phyloP scores from a whole-genome alignment of 345 rosid species.

The Rubroshorea leprosula region DNA sequence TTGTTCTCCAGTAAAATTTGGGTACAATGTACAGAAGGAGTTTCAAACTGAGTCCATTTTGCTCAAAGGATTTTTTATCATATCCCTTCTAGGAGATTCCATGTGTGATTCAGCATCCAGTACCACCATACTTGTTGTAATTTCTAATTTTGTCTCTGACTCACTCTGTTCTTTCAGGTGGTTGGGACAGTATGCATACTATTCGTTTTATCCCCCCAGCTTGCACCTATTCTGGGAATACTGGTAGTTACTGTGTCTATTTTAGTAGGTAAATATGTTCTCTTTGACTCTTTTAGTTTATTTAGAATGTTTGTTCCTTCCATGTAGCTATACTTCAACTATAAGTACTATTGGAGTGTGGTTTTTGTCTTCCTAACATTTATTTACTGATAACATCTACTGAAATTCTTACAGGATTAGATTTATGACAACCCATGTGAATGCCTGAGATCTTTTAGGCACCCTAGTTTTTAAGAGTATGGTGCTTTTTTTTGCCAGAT shows the following conservation, averaged over 20 bases:
- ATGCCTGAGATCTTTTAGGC: no score
- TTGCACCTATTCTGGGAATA: conserved; percentile 81
- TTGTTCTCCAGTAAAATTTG: no score
- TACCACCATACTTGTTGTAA: not conserved
- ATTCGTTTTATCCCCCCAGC: conserved; percentile 74
- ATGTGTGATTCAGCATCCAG: conserved; percentile 7
- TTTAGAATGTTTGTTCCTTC: not conserved
- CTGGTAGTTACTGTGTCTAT: conserved; percentile 69
- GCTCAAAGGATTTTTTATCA: conserved; percentile 7
- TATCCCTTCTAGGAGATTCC: conserved; percentile 9
- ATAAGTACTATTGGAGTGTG: not conserved
- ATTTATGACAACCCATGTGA: not conserved
- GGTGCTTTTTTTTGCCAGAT: no score
- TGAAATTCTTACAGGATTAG: not conserved
- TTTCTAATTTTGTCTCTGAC: conserved; percentile 14
- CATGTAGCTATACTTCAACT: conserved; percentile 1
- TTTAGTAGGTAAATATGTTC: conserved; percentile 62
- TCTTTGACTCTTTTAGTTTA: conserved; percentile 6
- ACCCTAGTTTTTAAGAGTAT: no score
- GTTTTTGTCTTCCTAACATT: conserved; percentile 4
- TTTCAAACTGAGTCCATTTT: not conserved
- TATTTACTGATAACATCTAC: not conserved
- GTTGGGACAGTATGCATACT: conserved; percentile 75
- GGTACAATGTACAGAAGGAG: no score
- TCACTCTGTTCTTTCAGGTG: conserved; percentile 41